Base-by-base conservation (phyloP, 352 stramenopile species). In the Pythium phragmiticola region DNA sequence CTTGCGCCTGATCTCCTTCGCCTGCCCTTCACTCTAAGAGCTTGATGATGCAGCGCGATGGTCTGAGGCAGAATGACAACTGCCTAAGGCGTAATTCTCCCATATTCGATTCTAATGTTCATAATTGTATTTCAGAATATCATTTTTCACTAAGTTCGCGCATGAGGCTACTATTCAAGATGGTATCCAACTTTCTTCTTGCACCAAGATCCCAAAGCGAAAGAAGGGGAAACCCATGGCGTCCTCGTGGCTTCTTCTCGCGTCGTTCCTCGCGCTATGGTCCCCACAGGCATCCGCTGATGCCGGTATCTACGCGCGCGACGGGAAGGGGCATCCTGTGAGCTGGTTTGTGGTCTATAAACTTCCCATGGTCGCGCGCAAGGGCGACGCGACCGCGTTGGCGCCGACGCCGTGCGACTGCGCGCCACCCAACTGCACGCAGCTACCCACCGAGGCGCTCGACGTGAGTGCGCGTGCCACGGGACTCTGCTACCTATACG, bases 401-500 rank as follows among this genome's bases (percentile, higher is more conserved):
- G 17, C 50, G 30, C 53, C 59, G 13, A 92, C 79, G 33, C 80
- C 82, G 12, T 94, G 84, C 66, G 80, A 90, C 65, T 94, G 84
- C 65, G 52, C 72, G 5, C 64, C 73, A 3, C 82, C 84, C 0
- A 56, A 77, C 54, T 94, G 84, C 60, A 60, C 68, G 33, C 81
- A 86, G 30, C 76, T 87, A 8, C 49, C 74, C 2, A 89, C 76
- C 0, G 61, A 72, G 3, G 36, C 52, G 3, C 74, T 75, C 33
- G 53, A 80, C 28, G 65, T 67, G 28, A 66, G 60, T 2, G 47
- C 69, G n/a, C 72, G 84, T 47, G 74, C 77, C 3, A 54, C 73
- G 30, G 84, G 84, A 0, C 80, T 93, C 16, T 93, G 84, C 69
- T 93, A 93, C 55, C 66, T 93, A 23, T 93, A 93, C 60, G 84